Percentiles rank a stretch among this genome's conserved stretches.
phyloP scores from a whole-genome alignment of 192 early-diverging fungal species.

The Radiomyces spectabilis region DNA sequence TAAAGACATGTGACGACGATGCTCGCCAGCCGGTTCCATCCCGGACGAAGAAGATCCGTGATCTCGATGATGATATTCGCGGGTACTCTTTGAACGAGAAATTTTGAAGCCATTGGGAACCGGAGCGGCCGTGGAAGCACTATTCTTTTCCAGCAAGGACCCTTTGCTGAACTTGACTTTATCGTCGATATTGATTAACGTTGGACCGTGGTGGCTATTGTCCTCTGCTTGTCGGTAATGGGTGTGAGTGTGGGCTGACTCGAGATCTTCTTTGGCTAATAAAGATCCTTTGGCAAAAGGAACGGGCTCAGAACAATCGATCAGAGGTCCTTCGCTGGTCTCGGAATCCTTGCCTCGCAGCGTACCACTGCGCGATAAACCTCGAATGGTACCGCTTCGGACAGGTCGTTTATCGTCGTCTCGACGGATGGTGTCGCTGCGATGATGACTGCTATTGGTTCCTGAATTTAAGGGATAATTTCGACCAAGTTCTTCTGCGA shows the following conservation, averaged over 20 bases:
- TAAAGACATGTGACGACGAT: conserved; percentile 4
- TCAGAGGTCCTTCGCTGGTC: not conserved
- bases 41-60: not conserved
- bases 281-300: conserved; percentile 8
- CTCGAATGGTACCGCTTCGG: not conserved
- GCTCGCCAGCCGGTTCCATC: not conserved
- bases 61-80: not conserved
- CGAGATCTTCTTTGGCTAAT: conserved; percentile 2
- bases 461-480: not conserved
- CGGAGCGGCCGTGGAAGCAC: not conserved
- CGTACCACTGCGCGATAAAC: not conserved
- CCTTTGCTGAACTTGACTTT: conserved; percentile 11
- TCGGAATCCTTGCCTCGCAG: not conserved
- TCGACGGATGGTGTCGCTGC: conserved; percentile 8
- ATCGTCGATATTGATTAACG: conserved; percentile 18
- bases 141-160: conserved; percentile 5
- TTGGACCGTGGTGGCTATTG: not conserved
- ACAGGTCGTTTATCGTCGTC: conserved; percentile 2
- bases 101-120: not conserved
- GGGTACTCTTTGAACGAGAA: conserved; percentile 7
- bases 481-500: not conserved
- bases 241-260: not conserved
- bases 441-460: not conserved
- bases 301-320: conserved; percentile 3
- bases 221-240: not conserved